These are phyloP conservation scores for Sisymbrium irio DNA, from an alignment of 345 rosid genomes.

Conservation along the genomic window DNA sequence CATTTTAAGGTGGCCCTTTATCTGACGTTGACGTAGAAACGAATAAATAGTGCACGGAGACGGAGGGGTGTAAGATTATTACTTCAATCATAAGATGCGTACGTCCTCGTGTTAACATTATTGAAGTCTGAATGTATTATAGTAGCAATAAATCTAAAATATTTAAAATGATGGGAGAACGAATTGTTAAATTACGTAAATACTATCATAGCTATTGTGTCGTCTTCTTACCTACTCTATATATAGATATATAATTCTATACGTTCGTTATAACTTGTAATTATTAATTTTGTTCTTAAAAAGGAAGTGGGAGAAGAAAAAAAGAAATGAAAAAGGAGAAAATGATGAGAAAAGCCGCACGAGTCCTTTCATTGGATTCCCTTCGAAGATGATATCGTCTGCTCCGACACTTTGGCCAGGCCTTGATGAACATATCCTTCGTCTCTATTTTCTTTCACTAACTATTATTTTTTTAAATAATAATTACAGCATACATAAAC, in stretches of 20 bases:
- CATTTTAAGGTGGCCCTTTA: neutral
- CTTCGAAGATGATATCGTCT: slow-evolving; percentile 16
- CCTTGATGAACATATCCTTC: neutral
- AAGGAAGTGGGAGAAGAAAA: neutral
- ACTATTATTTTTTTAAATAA: neutral
- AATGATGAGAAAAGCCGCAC: slow-evolving; percentile 36
- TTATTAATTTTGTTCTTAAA: slow-evolving; percentile 3
- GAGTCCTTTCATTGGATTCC: slow-evolving; percentile 42
- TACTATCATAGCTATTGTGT: neutral
- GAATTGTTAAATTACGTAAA: neutral
- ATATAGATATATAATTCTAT: neutral
- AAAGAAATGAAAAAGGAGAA: neutral
- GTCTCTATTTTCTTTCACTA: neutral
- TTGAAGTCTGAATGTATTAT: neutral
- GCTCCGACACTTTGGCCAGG: slow-evolving; percentile 17
- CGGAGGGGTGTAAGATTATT: neutral
- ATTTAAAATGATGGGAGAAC: neutral
- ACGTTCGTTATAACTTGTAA: slow-evolving; percentile 2
- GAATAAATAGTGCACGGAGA: slow-evolving; percentile 15
- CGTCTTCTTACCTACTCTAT: slow-evolving; percentile 21
- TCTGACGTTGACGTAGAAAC: slow-evolving; percentile 10
- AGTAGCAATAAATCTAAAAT: neutral
- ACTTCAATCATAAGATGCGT: slow-evolving; percentile 22
- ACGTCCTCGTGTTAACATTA: slow-evolving; percentile 25
- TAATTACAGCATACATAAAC: neutral